Percentiles rank a stretch among this genome's conserved stretches.
Evolutionary conservation across 2,329 filamentous ascomycete genomes (phyloP).

Genomic region (Purpureocillium lavendulum): DNA sequence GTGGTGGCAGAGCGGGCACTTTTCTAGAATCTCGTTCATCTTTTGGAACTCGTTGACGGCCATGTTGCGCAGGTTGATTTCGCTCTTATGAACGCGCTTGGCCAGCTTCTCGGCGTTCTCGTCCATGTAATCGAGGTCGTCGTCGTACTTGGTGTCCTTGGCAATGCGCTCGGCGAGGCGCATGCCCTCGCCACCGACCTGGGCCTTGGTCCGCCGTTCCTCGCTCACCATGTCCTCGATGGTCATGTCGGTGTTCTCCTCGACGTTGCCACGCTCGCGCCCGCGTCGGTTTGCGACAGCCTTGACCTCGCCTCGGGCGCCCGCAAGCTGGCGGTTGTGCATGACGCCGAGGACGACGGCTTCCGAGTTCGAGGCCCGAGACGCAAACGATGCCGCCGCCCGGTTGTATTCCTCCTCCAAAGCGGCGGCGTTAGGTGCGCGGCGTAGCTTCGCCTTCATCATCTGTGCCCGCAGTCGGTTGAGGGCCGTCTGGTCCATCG

Average conservation of each 20-base stretch:
- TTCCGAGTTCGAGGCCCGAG: slow-evolving; percentile 50
- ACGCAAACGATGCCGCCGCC: slow-evolving; percentile 54
- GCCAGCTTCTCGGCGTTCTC: slow-evolving; percentile 91
- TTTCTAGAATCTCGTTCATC: slow-evolving; percentile 77
- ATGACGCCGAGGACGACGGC: slow-evolving; percentile 73
- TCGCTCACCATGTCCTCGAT: slow-evolving; percentile 97
- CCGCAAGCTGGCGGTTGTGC: slow-evolving; percentile 83
- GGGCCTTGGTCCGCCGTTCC: slow-evolving; percentile 75
- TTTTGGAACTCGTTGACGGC: slow-evolving; percentile 86
- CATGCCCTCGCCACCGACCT: slow-evolving; percentile 69
- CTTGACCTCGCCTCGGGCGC: slow-evolving; percentile 64
- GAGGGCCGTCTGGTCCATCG: slow-evolving; percentile 66
- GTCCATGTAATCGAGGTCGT: slow-evolving; percentile 94
- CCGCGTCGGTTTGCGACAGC: slow-evolving; percentile 72
- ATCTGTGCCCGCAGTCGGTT: slow-evolving; percentile 89
- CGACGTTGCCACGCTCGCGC: slow-evolving; percentile 72
- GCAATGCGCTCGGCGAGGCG: slow-evolving; percentile 87
- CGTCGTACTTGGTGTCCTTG: slow-evolving; percentile 83
- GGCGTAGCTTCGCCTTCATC: slow-evolving; percentile 88
- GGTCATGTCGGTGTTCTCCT: slow-evolving; percentile 90
- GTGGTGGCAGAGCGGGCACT: slow-evolving; percentile 85
- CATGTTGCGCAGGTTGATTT: slow-evolving; percentile 77
- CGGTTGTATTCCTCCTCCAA: slow-evolving; percentile 80
- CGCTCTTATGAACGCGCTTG: slow-evolving; percentile 77
- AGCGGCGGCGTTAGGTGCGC: slow-evolving; percentile 63